Percentiles rank a stretch among this genome's conserved stretches.
Evolutionary conservation across 2,329 filamentous ascomycete genomes (phyloP).

Genomic region (Corinectria fuckeliana): DNA sequence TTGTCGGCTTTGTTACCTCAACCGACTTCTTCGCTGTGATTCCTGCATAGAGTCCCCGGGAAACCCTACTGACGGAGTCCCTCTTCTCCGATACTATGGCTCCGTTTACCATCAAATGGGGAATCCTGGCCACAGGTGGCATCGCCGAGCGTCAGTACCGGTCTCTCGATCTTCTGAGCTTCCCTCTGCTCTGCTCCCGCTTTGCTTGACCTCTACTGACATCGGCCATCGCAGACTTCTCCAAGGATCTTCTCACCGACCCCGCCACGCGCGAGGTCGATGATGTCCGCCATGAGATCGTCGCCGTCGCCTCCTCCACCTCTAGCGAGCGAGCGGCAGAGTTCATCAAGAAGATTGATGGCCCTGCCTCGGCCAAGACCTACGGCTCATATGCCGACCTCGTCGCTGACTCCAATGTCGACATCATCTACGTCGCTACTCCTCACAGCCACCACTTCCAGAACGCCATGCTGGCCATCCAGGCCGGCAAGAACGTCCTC

Average conservation of each 20-base stretch:
- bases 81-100: conserved; percentile 26
- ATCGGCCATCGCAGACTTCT: conserved; percentile 61
- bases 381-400: conserved; percentile 86
- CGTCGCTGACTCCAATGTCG: conserved; percentile 77
- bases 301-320: conserved; percentile 80
- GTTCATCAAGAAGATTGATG: conserved; percentile 75
- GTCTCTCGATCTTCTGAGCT: neutral
- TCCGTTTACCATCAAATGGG: conserved; percentile 62
- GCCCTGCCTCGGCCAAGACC: conserved; percentile 70
- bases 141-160: conserved; percentile 62
- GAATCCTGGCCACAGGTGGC: conserved; percentile 66
- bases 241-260: conserved; percentile 79
- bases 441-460: conserved; percentile 95
- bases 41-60: neutral
- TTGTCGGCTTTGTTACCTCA: neutral
- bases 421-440: conserved; percentile 88
- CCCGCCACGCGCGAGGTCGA: conserved; percentile 71
- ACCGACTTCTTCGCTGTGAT: neutral
- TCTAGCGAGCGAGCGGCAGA: conserved; percentile 71
- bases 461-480: conserved; percentile 83
- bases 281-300: conserved; percentile 78
- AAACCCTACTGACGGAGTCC: neutral
- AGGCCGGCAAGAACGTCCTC: conserved; percentile 85
- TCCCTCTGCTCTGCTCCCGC: neutral
- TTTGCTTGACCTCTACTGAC: conserved; percentile 3